phyloP scores from a whole-genome alignment of 805 yeast species.

The Suhomyces faveliae region DNA sequence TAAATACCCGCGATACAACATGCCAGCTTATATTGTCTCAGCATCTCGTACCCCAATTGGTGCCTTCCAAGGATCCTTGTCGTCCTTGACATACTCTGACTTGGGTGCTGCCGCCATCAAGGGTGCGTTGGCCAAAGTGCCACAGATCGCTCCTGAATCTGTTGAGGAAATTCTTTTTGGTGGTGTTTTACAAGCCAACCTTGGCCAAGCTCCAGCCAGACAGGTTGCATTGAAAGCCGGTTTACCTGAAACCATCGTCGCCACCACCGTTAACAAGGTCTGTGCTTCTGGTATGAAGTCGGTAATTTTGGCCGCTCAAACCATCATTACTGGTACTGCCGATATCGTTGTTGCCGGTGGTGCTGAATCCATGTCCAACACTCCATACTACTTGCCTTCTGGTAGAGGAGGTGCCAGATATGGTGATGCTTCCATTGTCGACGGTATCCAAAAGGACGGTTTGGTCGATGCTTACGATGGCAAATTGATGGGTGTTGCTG shows the following conservation, averaged over 20 bases:
- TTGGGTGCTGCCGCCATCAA: slow-evolving; percentile 91
- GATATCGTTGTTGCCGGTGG: slow-evolving; percentile 97
- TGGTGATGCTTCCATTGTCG: slow-evolving; percentile 78
- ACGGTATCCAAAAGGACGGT: slow-evolving; percentile 92
- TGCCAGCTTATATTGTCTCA: slow-evolving; percentile 80
- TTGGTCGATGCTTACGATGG: slow-evolving; percentile 87
- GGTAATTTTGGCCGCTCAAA: slow-evolving; percentile 85
- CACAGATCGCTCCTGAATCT: slow-evolving; percentile 69
- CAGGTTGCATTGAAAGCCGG: slow-evolving; percentile 95
- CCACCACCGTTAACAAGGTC: slow-evolving; percentile 92
- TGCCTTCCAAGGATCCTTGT: slow-evolving; percentile 80
- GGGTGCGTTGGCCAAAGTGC: slow-evolving; percentile 80
- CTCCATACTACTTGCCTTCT: slow-evolving; percentile 86
- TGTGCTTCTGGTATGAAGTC: slow-evolving; percentile 97
- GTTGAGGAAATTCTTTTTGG: slow-evolving; percentile 93
- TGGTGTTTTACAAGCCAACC: slow-evolving; percentile 86
- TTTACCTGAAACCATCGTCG: slow-evolving; percentile 72
- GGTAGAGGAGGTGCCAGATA: slow-evolving; percentile 88
- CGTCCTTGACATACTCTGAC: slow-evolving; percentile 76
- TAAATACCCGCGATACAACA: not conserved
- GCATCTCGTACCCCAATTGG: slow-evolving; percentile 96
- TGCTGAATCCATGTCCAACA: slow-evolving; percentile 95
- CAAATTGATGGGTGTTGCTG: slow-evolving; percentile 93
- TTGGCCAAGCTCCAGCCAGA: slow-evolving; percentile 98
- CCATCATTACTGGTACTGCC: slow-evolving; percentile 83